Evolutionary conservation across 208 protist genomes (phyloP).

Genomic region (Leishmania amazonensis): DNA sequence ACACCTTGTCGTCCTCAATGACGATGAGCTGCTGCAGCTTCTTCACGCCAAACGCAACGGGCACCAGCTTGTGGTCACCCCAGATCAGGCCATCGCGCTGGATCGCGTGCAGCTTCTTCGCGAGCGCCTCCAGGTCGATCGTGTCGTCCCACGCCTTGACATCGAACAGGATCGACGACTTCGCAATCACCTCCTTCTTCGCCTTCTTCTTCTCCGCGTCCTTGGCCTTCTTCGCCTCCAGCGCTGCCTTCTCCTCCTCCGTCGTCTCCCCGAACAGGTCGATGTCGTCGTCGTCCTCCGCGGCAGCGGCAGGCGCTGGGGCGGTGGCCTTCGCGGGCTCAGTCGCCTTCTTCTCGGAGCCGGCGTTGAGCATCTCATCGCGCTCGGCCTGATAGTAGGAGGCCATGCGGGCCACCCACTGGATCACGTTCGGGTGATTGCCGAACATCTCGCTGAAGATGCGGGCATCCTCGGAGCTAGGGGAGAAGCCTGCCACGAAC

Average conservation of each 20-base stretch:
- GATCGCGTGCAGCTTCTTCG: constrained; percentile 82
- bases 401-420: constrained; percentile 91
- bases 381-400: constrained; percentile 92
- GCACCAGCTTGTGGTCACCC: constrained; percentile 90
- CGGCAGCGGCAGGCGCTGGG: constrained; percentile 38
- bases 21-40: constrained; percentile 95
- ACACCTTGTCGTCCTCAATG: constrained; percentile 96
- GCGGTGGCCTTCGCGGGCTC: constrained; percentile 32
- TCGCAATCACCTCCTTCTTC: constrained; percentile 85
- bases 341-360: constrained; percentile 26
- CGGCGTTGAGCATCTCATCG: constrained; percentile 51
- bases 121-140: constrained; percentile 88
- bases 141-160: constrained; percentile 95
- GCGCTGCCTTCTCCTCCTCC: constrained; percentile 84
- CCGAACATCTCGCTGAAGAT: constrained; percentile 90
- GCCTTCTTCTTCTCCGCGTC: constrained; percentile 82
- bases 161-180: constrained; percentile 92
- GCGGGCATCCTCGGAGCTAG: constrained; percentile 84
- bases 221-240: constrained; percentile 89
- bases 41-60: constrained; percentile 95
- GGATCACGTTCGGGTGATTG: constrained; percentile 66
- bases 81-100: constrained; percentile 92
- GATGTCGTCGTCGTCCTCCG: constrained; percentile 85
- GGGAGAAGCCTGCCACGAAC: constrained; percentile 80
- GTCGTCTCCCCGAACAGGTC: constrained; percentile 91